Base-by-base conservation (phyloP, 129 eudicot genomes). In the Pseudognaphalium luteoalbum region DNA sequence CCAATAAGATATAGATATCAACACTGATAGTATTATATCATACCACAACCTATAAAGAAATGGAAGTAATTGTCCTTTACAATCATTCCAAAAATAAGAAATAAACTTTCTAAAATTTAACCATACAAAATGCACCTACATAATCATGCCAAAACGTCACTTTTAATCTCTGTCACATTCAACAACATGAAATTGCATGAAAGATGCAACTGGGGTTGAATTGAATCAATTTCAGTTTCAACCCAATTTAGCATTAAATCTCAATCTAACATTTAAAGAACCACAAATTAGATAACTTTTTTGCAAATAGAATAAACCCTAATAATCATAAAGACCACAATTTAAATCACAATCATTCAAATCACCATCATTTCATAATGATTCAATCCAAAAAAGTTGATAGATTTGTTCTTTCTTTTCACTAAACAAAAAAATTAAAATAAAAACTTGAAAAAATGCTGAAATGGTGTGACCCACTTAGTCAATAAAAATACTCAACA, bases 401-500 rank as follows among this genome's bases (percentile, higher is more conserved):
- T 42, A 7, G 64, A 64, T 81, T 51, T 41, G 51, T 14, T 56
- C 50, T 28, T 52, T 28, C 58, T 81, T 70, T 81, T 70, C 11
- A n/a, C 78, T 17, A 20, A 68, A 61, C 12, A 33, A 37, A 35
- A 51, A 65, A 51, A 6, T 37, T 1, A 39, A 39, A 69, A 68
- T 12, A 64, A 47, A 8, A 2, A 62, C 37, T n/a, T 10, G 22
- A 15, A 17, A 72, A 50, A 61, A 79, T 66, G 57, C 62, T 67
- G 73, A 59, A 74, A 69, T 22, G 44, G 60, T 70, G 85, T 73
- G 84, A 69, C 78, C 81, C 81, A 78, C 88, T 41, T 66, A 63
- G 80, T 78, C 70, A 63, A 82, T 78, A 78, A 80, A n/a, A 80
- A 67, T 60, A 80, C 50, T 64, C 32, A 75, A 72, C n/a, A 62